A percentile compares a stretch with the other conserved stretches of the same genome.
Evolutionary conservation across 306 rosid genomes (phyloP).

Genomic region (Cotoneaster glaucophyllus): DNA sequence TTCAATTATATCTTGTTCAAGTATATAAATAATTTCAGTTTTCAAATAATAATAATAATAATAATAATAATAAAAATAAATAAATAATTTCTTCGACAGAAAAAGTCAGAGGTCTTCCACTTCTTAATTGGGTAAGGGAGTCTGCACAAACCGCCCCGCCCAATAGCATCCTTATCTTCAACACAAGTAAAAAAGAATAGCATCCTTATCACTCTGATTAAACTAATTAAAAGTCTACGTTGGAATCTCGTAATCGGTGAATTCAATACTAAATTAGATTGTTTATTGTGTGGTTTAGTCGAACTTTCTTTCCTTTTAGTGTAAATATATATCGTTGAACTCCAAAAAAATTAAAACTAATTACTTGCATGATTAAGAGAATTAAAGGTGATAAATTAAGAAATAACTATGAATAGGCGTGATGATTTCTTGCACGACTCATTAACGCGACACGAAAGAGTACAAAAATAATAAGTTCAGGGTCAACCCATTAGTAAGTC

Average conservation of each 20-base stretch:
- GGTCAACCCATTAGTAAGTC: no score
- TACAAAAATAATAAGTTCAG: no score
- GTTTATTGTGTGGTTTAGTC: accelerated
- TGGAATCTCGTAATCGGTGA: accelerated
- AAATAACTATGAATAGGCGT: background rate
- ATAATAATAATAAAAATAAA: no score
- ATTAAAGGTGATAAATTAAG: background rate
- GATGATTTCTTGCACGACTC: no score
- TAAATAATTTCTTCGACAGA: background rate
- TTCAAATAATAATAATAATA: no score
- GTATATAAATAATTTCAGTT: background rate
- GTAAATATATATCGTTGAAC: no score
- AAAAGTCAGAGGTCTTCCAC: background rate
- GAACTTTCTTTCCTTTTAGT: accelerated
- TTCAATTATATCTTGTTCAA: background rate
- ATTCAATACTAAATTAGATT: no score
- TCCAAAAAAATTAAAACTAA: background rate
- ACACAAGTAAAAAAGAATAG: background rate
- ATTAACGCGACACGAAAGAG: accelerated
- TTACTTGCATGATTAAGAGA: background rate
- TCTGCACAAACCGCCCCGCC: conserved; percentile 22
- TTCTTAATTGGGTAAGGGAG: background rate
- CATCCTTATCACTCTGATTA: background rate
- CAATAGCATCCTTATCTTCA: conserved; percentile 3
- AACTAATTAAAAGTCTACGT: background rate